A percentile compares a stretch with the other conserved stretches of the same genome.
These are phyloP conservation scores for Skeletonema costatum DNA, from an alignment of 108 stramenopile species.

Conservation along the genomic window DNA sequence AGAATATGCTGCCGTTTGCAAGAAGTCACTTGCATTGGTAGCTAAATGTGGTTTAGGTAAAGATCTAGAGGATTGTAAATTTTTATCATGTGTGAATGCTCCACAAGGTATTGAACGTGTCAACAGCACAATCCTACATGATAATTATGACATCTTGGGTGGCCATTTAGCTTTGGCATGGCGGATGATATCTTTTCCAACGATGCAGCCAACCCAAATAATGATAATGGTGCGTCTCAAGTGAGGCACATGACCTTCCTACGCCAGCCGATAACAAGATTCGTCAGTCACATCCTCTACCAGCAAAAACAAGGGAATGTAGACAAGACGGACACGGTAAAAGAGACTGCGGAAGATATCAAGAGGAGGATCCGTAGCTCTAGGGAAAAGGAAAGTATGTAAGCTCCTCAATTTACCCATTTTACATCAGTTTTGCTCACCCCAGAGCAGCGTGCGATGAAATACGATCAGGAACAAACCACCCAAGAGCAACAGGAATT, in stretches of 20 bases:
- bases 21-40: slow-evolving; percentile 32
- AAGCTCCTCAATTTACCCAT: too few relatives aligned
- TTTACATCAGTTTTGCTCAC: too few relatives aligned
- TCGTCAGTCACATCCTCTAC: too few relatives aligned
- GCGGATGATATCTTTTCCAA: slow-evolving; percentile 16
- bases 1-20: slow-evolving; percentile 42
- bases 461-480: too few relatives aligned
- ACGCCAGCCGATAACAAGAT: slow-evolving; percentile 42
- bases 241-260: slow-evolving; percentile 50
- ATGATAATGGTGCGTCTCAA: not conserved
- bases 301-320: too few relatives aligned
- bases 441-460: too few relatives aligned
- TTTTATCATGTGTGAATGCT: not conserved
- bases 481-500: too few relatives aligned
- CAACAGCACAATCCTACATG: slow-evolving; percentile 22
- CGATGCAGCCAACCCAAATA: not conserved
- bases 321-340: too few relatives aligned
- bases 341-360: too few relatives aligned
- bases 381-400: too few relatives aligned
- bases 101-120: not conserved
- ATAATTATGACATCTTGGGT: slow-evolving; percentile 45
- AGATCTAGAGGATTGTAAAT: slow-evolving; percentile 17
- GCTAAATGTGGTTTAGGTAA: not conserved
- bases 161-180: slow-evolving; percentile 54
- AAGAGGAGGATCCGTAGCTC: too few relatives aligned